phyloP scores from a whole-genome alignment of 768 basidiomycete species.

The Tylopilus felleus region DNA sequence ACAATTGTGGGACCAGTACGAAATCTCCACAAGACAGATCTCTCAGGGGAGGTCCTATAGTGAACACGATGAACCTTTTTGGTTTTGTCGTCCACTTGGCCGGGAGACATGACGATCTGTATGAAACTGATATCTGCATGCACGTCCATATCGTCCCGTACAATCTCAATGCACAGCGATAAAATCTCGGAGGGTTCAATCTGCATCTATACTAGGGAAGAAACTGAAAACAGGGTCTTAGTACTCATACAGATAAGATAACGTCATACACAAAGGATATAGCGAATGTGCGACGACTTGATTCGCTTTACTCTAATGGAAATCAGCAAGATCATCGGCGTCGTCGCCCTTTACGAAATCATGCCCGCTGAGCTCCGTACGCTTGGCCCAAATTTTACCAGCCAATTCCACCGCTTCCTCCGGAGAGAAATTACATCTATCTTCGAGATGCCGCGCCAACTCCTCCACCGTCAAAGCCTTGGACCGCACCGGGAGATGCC shows the following conservation, averaged over 20 bases:
- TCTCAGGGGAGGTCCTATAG: no score
- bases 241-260: no score
- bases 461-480: slow-evolving; percentile 14
- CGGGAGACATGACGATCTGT: neutral
- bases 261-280: no score
- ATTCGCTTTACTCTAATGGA: neutral
- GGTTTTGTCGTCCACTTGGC: neutral
- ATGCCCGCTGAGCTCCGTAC: neutral
- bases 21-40: neutral
- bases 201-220: neutral
- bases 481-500: neutral
- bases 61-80: neutral
- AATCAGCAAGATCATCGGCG: neutral
- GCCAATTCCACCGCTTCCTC: slow-evolving; percentile 18
- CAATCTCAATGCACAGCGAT: no score
- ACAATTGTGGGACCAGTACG: no score
- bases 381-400: slow-evolving; percentile 16
- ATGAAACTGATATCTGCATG: neutral
- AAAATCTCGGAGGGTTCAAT: neutral
- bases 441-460: slow-evolving; percentile 13
- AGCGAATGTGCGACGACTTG: no score
- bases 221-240: neutral
- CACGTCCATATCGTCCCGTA: no score
- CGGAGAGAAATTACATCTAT: slow-evolving; percentile 10
- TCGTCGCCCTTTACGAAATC: slow-evolving; percentile 8